phyloP scores from a whole-genome alignment of 192 early-diverging fungal species.

The Rhizophagus clarus region DNA sequence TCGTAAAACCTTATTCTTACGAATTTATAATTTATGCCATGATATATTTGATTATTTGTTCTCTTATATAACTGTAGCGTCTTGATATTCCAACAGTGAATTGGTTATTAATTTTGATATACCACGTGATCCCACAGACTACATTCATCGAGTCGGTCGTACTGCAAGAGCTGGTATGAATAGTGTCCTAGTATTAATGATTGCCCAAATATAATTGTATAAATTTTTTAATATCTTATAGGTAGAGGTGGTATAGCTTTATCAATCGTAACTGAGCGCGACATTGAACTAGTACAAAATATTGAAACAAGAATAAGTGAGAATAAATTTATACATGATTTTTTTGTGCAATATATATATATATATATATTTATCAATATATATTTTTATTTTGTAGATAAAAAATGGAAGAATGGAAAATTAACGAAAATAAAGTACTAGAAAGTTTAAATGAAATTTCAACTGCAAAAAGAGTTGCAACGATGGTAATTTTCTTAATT shows the following conservation, averaged over 20 bases:
- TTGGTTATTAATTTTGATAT: slow-evolving; percentile 96
- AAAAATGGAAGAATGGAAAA: slow-evolving; percentile 74
- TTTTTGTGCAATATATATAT: too few species aligned
- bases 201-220: not conserved
- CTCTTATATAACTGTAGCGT: slow-evolving; percentile 53
- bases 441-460: slow-evolving; percentile 84
- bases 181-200: not conserved
- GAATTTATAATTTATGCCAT: too few species aligned
- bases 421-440: slow-evolving; percentile 83
- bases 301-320: slow-evolving; percentile 85
- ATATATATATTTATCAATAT: not conserved
- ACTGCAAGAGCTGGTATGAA: slow-evolving; percentile 88
- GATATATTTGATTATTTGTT: not conserved
- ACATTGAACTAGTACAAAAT: slow-evolving; percentile 85
- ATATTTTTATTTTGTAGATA: slow-evolving; percentile 50
- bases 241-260: slow-evolving; percentile 81
- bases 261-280: slow-evolving; percentile 83
- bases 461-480: slow-evolving; percentile 86
- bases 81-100: slow-evolving; percentile 95
- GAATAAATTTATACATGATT: not conserved
- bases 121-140: slow-evolving; percentile 93
- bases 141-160: slow-evolving; percentile 97
- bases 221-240: not conserved
- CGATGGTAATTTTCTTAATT: slow-evolving; percentile 61
- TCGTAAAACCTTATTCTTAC: slow-evolving; percentile 55